phyloP scores from a whole-genome alignment of 768 basidiomycete species.

The Leccinum arenicola region DNA sequence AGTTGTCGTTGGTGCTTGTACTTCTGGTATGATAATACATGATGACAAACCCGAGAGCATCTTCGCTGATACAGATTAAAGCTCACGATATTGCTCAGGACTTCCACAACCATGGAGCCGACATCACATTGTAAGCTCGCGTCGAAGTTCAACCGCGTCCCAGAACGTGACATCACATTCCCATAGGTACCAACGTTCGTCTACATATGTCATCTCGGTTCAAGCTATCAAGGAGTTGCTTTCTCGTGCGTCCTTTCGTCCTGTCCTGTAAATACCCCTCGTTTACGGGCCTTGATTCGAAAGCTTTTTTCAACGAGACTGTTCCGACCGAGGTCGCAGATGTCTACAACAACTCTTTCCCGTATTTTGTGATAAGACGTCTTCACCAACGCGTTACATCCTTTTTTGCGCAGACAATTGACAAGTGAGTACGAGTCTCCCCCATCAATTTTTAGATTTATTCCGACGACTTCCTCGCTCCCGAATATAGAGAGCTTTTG shows the following conservation, averaged over 20 bases:
- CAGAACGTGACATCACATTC: neutral
- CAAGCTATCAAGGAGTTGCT: slow-evolving; percentile 8
- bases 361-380: slow-evolving; percentile 12
- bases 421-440: slow-evolving; percentile 20
- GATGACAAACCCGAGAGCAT: neutral
- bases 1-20: slow-evolving; percentile 67
- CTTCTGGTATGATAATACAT: slow-evolving; percentile 41
- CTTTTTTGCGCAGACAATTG: slow-evolving; percentile 19
- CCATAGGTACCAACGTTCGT: slow-evolving; percentile 25
- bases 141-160: neutral
- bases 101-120: slow-evolving; percentile 28
- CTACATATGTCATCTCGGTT: slow-evolving; percentile 21
- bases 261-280: neutral
- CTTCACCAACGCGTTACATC: slow-evolving; percentile 22
- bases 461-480: neutral
- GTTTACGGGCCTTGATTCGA: neutral
- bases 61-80: slow-evolving; percentile 12
- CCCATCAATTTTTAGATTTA: neutral
- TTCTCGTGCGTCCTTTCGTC: slow-evolving; percentile 5
- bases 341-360: slow-evolving; percentile 14
- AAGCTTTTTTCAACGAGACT: slow-evolving; percentile 18
- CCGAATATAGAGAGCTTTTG: slow-evolving; percentile 29
- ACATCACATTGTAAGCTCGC: slow-evolving; percentile 26
- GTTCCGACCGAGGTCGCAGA: slow-evolving; percentile 26
- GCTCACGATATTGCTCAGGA: slow-evolving; percentile 40